These are phyloP conservation scores for Starmerella asiatica DNA, from an alignment of 805 yeast genomes.

Conservation along the genomic window DNA sequence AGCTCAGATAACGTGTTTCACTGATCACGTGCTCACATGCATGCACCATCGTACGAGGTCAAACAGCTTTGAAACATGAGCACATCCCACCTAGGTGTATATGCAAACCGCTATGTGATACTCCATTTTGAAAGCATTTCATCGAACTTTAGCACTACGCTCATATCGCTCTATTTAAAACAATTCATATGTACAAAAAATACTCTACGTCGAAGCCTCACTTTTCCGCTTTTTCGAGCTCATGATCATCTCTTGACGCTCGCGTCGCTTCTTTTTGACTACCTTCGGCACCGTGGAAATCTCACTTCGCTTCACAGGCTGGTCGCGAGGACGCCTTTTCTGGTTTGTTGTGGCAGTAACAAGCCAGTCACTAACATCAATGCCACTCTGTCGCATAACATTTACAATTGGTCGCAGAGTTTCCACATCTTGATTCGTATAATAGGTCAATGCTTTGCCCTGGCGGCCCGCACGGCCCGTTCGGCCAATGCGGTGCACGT, in stretches of 20 bases:
- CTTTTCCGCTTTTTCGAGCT: conserved; percentile 15
- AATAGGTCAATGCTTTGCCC: conserved; percentile 84
- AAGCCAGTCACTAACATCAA: conserved; percentile 65
- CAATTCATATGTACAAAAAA: too few relatives aligned
- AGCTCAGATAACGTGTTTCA: too few relatives aligned
- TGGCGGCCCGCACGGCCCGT: conserved; percentile 88
- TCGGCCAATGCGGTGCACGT: conserved; percentile 96
- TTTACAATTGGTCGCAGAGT: conserved; percentile 74
- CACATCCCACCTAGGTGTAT: too few relatives aligned
- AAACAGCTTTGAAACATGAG: too few relatives aligned
- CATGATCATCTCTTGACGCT: conserved; percentile 51
- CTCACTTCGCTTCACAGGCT: conserved; percentile 42
- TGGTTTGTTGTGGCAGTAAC: conserved; percentile 28
- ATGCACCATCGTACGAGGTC: too few relatives aligned
- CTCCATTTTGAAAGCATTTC: too few relatives aligned
- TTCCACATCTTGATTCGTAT: conserved; percentile 74
- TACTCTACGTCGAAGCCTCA: too few relatives aligned
- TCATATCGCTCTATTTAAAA: too few relatives aligned
- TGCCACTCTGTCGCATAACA: conserved; percentile 89
- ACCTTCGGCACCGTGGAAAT: conserved; percentile 57
- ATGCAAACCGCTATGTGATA: too few relatives aligned
- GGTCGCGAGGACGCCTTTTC: conserved; percentile 4
- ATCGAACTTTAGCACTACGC: too few relatives aligned
- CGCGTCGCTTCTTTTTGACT: conserved; percentile 40
- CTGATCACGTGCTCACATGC: too few relatives aligned